These are phyloP conservation scores for Herpomyces periplanetae DNA, from an alignment of 2,329 filamentous ascomycete species.

Conservation along the genomic window DNA sequence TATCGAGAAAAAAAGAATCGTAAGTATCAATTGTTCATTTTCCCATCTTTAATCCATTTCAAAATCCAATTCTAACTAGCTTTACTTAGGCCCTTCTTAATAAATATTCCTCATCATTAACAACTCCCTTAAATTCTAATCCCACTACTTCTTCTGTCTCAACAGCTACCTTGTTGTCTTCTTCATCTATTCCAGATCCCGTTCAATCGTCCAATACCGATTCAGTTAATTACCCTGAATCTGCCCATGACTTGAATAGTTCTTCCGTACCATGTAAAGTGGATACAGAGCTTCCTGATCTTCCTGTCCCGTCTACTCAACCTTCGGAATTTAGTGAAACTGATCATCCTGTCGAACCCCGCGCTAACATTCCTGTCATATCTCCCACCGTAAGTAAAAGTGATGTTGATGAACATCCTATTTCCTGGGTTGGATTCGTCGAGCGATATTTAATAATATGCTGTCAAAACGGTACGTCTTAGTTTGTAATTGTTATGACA, in stretches of 20 bases:
- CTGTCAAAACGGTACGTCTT: conserved; percentile 38
- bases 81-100: conserved; percentile 1
- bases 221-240: conserved; percentile 20
- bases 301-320: conserved; percentile 1
- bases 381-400: too few species aligned
- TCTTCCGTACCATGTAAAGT: conserved; percentile 2
- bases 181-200: conserved; percentile 23
- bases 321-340: conserved; percentile 1
- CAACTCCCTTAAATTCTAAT: conserved; percentile 6
- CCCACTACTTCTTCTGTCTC: conserved; percentile 5
- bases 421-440: conserved; percentile 72
- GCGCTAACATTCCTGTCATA: conserved; percentile 11
- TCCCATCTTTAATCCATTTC: conserved; percentile 4
- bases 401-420: conserved; percentile 40
- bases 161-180: conserved; percentile 8
- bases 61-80: conserved; percentile 1
- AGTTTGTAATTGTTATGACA: conserved; percentile 1
- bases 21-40: too few species aligned
- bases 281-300: neutral
- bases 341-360: conserved; percentile 2
- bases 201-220: conserved; percentile 68
- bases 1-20: conserved; percentile 57
- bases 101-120: conserved; percentile 1
- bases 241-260: conserved; percentile 1
- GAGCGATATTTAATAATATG: conserved; percentile 71